Evolutionary conservation across 164 flowering plant genomes (phyloP), one percentile per base, ranked within the genome.

Genomic region (Piper longum): DNA sequence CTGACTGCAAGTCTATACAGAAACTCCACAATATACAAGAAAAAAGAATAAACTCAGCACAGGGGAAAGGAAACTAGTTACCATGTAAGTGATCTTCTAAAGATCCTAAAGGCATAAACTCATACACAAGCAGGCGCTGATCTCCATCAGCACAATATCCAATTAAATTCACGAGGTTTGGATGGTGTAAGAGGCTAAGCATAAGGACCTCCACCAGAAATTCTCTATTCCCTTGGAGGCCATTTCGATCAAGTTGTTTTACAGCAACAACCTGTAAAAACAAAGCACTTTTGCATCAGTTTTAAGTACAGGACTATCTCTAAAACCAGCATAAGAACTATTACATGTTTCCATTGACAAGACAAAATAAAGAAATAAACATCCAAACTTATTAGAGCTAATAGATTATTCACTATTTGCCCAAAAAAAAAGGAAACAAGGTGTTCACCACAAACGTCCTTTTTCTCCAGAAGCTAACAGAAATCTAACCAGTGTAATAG

Each of bases 91-190:
- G 67, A 41, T 65, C 67, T 41, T 65, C 67, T 43, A 65, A 39
- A 41, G 67, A 65, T 0, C 62, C 55, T 7, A 65, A 44, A n/a
- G 62, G 67, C 67, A 65, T 65, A 51, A 57, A 65, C 61, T 65
- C 67, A 6, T 65, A 65, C 43, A 65, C 67, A 5, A 65, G 56
- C 57, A 65, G 67, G 9, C 67, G 57, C 54, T 65, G 67, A 44
- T 65, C 61, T 43, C 67, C 67, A 58, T 65, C 67, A 41, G 67
- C 61, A 65, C 67, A 65, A 45, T 65, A 65, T 12, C 67, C 67
- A 43, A 57, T 57, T 12, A 65, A 39, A 57, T 57, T 65, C 8
- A 65, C 67, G 44, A 65, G 67, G 61, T 65, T 65, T n/a, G 67
- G 67, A 57, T 65, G 67, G 62, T 65, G 67, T 56, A 65, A 59